A percentile compares a stretch with the other conserved stretches of the same genome.
phyloP scores from a whole-genome alignment of 1,139 yeast species.

The Nakaseomyces kungkrabaensis region DNA sequence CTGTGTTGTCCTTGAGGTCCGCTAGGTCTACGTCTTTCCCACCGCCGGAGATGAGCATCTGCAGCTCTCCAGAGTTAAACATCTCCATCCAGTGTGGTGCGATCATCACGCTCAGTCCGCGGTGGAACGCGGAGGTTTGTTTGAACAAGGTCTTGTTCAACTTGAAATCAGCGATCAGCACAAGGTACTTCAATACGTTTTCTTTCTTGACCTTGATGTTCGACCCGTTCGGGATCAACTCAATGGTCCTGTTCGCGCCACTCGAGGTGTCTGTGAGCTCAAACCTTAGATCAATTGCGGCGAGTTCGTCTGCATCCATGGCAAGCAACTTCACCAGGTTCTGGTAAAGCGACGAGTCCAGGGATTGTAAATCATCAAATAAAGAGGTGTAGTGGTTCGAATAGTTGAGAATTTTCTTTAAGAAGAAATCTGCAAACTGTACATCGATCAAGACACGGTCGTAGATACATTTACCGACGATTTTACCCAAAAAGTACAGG shows the following conservation, averaged over 20 bases:
- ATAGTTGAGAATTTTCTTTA: constrained; percentile 49
- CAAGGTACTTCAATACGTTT: constrained; percentile 66
- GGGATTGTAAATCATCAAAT: constrained; percentile 66
- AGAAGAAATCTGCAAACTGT: constrained; percentile 77
- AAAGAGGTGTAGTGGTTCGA: constrained; percentile 33
- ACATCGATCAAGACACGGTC: constrained; percentile 75
- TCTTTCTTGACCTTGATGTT: constrained; percentile 43
- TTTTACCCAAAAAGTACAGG: constrained; percentile 60
- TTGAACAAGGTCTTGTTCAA: constrained; percentile 51
- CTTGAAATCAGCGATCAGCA: constrained; percentile 69
- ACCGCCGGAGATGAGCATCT: constrained; percentile 79
- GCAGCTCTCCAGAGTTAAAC: constrained; percentile 78
- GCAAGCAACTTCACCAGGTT: constrained; percentile 54
- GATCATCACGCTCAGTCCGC: constrained; percentile 62
- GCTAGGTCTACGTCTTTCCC: constrained; percentile 54
- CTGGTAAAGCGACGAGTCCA: constrained; percentile 59
- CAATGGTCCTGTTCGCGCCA: constrained; percentile 33
- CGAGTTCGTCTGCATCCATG: constrained; percentile 49
- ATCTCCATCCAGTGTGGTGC: constrained; percentile 68
- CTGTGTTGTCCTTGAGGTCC: constrained; percentile 57
- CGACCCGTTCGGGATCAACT: constrained; percentile 54
- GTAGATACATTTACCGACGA: constrained; percentile 85
- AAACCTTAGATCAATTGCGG: constrained; percentile 54
- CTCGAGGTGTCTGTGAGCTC: constrained; percentile 33
- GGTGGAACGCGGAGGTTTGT: constrained; percentile 57